Evolutionary conservation across 208 protist species (phyloP), one percentile per base, ranked within the genome.

Genomic region (Acanthamoeba healyi): DNA sequence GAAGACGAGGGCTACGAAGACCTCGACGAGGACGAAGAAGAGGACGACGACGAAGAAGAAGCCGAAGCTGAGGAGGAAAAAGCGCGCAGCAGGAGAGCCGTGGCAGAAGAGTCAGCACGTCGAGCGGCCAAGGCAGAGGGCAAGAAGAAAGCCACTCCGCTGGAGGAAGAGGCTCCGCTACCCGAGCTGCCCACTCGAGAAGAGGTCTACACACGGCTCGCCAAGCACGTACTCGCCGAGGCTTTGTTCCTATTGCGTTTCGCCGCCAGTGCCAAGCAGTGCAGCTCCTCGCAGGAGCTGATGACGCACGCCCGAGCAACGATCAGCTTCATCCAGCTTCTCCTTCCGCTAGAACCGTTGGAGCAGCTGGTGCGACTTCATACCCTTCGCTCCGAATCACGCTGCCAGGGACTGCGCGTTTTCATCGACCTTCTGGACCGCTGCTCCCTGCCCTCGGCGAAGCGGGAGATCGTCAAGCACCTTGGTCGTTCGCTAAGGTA

Each of bases 401-500:
- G 77, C 46, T 86, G 77, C 44, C 24, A 29, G 2, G 77, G 77
- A 58, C 26, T 86, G 24, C 24, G 44, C 26, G 42, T 38, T 15
- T 86, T 61, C 46, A 58, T 86, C 77, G 77, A 86, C 32, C 77
- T 86, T 10, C 44, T 86, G n/a, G 77, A 86, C 77, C 77, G 77
- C 29, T 86, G 77, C 46, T 86, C 77, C 38, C 77, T 86, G 40
- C 44, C 77, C 46, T 42, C 77, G n/a, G 77, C 46, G 26, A 86
- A 86, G 44, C 19, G 46, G 34, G 77, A 86, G n/a, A 86, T 86
- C 44, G 44, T 58, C 77, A 86, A 86, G 29, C 77, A 86, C 46
- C 38, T 86, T 26, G 77, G 77, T 24, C n/a, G 77, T 5, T 29
- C 77, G 19, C 40, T 86, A 7, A 40, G 70, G 70, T 81, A 81